These are phyloP conservation scores for Arctium minus DNA, from an alignment of 129 eudicot species.

Conservation along the genomic window DNA sequence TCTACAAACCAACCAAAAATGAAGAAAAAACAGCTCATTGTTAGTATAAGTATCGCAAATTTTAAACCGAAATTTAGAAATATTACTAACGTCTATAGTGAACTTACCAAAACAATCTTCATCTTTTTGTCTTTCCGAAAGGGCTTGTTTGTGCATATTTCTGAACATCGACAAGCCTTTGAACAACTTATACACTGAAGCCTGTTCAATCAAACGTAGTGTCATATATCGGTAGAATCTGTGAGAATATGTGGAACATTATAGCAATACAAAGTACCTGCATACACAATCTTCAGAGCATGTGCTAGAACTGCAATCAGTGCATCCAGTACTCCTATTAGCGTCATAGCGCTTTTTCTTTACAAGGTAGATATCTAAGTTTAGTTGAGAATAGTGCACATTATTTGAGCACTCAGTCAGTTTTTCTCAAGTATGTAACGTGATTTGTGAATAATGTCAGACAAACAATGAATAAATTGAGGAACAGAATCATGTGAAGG, in stretches of 20 bases:
- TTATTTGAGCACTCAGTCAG: slow-evolving; percentile 8
- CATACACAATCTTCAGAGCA: slow-evolving; percentile 92
- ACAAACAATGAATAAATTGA: neutral
- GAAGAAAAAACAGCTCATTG: neutral
- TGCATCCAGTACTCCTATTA: slow-evolving; percentile 66
- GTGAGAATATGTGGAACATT: neutral
- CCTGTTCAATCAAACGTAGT: slow-evolving; percentile 42
- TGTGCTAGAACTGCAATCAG: slow-evolving; percentile 52
- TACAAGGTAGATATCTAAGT: slow-evolving; percentile 67
- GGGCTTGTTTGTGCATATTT: slow-evolving; percentile 74
- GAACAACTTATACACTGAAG: slow-evolving; percentile 94
- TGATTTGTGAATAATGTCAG: neutral
- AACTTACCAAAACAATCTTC: slow-evolving; percentile 67
- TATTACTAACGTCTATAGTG: neutral
- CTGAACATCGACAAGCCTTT: slow-evolving; percentile 82
- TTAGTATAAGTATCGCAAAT: neutral
- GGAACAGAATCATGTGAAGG: slow-evolving; percentile 31
- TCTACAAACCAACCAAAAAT: slow-evolving; percentile 37
- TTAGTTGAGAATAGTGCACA: slow-evolving; percentile 13
- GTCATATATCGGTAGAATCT: neutral
- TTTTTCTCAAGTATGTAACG: neutral
- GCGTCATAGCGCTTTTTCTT: slow-evolving; percentile 68
- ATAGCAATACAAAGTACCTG: slow-evolving; percentile 52
- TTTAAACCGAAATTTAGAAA: neutral
- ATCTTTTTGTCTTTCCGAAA: slow-evolving; percentile 80